These are phyloP conservation scores for Cyclotella atomus DNA, from an alignment of 108 stramenopile species.

Conservation along the genomic window DNA sequence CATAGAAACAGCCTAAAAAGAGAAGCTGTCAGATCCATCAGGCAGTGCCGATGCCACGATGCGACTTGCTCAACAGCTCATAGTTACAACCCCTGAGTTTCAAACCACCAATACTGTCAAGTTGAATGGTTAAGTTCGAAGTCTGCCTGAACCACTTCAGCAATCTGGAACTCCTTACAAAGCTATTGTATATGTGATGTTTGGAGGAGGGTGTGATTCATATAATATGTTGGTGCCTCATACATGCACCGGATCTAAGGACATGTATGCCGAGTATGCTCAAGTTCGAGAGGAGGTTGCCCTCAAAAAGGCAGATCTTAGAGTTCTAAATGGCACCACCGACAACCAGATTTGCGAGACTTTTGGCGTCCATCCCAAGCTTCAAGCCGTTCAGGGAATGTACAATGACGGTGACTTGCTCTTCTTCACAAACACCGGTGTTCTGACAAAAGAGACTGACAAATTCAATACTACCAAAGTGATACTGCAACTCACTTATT, in stretches of 20 bases:
- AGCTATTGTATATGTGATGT: constrained; percentile 57
- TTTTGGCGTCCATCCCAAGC: constrained; percentile 61
- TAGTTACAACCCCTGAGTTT: constrained; percentile 46
- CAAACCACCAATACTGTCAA: constrained; percentile 45
- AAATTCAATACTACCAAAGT: constrained; percentile 49
- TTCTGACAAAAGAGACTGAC: constrained; percentile 51
- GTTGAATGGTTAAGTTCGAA: constrained; percentile 23
- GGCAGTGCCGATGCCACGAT: constrained; percentile 19
- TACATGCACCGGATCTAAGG: constrained; percentile 28
- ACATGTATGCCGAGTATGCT: constrained; percentile 39
- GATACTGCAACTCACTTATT: constrained; percentile 54
- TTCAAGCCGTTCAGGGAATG: constrained; percentile 38
- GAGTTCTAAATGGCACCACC: constrained; percentile 31
- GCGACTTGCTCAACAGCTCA: constrained; percentile 39
- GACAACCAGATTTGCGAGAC: constrained; percentile 58
- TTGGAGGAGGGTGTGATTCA: constrained; percentile 59
- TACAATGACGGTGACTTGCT: constrained; percentile 64
- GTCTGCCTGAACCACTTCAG: constrained; percentile 11
- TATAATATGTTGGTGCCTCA: constrained; percentile 64
- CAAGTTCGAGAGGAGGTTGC: constrained; percentile 47
- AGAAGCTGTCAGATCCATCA: constrained; percentile 14
- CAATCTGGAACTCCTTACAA: constrained; percentile 49
- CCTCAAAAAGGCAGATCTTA: constrained; percentile 17
- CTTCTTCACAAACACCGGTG: constrained; percentile 77
- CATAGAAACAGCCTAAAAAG: constrained; percentile 24